These are phyloP conservation scores for Arabidopsis arenosa DNA, from an alignment of 345 rosid species.

Conservation along the genomic window DNA sequence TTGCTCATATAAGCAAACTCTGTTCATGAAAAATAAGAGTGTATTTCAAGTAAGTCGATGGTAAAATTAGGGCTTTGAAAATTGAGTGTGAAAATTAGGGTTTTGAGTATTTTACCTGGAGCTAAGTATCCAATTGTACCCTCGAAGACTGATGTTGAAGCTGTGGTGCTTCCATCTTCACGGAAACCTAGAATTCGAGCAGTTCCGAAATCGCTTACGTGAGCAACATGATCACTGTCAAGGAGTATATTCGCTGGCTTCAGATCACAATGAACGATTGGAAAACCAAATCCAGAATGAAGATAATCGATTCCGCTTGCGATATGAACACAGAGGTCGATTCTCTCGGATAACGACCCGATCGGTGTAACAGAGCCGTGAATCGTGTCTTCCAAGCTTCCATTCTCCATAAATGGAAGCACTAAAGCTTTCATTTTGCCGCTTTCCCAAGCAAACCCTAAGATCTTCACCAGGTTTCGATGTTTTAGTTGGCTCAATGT, in stretches of 20 bases:
- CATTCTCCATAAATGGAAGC: conserved; percentile 79
- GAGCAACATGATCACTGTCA: conserved; percentile 66
- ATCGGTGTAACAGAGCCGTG: conserved; percentile 50
- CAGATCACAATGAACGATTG: conserved; percentile 85
- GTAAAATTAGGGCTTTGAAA: not conserved
- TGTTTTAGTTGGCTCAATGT: conserved; percentile 76
- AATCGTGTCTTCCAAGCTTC: conserved; percentile 68
- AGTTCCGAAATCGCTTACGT: conserved; percentile 97
- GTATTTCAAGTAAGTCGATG: not conserved
- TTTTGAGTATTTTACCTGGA: conserved; percentile 64
- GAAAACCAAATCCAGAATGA: conserved; percentile 74
- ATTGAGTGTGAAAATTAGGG: not conserved
- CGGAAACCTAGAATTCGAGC: conserved; percentile 76
- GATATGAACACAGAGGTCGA: conserved; percentile 57
- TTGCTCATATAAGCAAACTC: conserved; percentile 87
- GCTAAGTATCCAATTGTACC: conserved; percentile 96
- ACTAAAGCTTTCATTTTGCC: conserved; percentile 76
- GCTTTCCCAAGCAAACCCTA: conserved; percentile 94
- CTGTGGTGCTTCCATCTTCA: conserved; percentile 55
- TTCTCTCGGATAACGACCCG: conserved; percentile 58
- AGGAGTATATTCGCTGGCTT: conserved; percentile 87
- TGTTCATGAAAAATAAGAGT: conserved; percentile 36
- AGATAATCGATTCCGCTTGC: conserved; percentile 78
- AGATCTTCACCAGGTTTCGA: conserved; percentile 70
- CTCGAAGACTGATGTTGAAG: conserved; percentile 65